Evolutionary conservation across 176 grass and related monocot species (phyloP).

Genomic region (Alopecurus myosuroides): DNA sequence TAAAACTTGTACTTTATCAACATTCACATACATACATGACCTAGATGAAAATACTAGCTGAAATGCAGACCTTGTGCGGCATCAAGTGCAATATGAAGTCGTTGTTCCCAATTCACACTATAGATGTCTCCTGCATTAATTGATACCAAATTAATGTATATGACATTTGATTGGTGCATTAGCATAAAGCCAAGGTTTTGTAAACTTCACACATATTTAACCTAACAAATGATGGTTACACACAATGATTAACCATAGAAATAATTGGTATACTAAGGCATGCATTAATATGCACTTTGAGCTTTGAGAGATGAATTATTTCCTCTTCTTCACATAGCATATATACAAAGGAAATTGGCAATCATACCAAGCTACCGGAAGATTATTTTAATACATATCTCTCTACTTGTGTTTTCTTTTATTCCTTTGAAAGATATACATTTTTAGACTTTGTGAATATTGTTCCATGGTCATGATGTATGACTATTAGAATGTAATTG

Average conservation of each 20-base stretch:
- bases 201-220: not conserved
- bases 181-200: not conserved
- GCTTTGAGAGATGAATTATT: not conserved
- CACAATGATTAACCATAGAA: not conserved
- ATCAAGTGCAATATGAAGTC: conserved; percentile 42
- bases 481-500: not conserved
- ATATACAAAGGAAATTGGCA: not conserved
- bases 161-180: not conserved
- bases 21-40: too few relatives aligned
- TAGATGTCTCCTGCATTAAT: not conserved
- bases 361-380: not conserved
- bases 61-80: conserved; percentile 37
- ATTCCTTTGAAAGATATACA: not conserved
- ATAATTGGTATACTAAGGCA: not conserved
- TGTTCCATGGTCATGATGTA: not conserved
- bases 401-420: not conserved
- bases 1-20: too few relatives aligned
- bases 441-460: not conserved
- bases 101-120: conserved; percentile 26
- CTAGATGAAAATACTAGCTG: not conserved
- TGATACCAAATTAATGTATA: not conserved
- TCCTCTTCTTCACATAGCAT: not conserved
- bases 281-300: not conserved
- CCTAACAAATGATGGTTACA: not conserved
- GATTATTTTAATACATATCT: not conserved